phyloP scores from a whole-genome alignment of 2,329 filamentous ascomycete species.

The Mycosphaerella arachidis region DNA sequence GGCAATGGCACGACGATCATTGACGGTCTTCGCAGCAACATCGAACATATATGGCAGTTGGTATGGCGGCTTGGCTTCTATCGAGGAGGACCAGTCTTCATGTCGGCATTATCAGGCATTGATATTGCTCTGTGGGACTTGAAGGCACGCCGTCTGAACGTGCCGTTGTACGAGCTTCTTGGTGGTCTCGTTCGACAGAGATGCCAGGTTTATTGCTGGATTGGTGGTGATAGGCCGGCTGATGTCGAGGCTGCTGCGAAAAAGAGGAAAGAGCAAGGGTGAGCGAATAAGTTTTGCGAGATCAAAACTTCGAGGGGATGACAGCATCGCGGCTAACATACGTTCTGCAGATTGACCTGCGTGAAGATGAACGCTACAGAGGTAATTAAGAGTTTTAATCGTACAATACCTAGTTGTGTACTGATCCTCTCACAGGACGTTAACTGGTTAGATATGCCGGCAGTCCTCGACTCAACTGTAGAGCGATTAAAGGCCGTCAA shows the following conservation, averaged over 20 bases:
- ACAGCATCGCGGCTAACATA: too few species aligned
- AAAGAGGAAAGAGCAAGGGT: conserved; percentile 48
- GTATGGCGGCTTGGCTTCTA: conserved; percentile 68
- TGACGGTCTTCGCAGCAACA: conserved; percentile 57
- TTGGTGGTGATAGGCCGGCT: conserved; percentile 66
- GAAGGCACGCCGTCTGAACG: conserved; percentile 59
- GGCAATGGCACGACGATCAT: neutral
- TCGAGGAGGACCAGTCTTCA: conserved; percentile 72
- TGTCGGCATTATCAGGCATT: conserved; percentile 72
- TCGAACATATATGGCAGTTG: conserved; percentile 76
- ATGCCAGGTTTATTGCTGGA: conserved; percentile 72
- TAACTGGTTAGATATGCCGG: conserved; percentile 70
- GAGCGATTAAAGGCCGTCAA: conserved; percentile 66
- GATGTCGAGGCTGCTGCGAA: conserved; percentile 56
- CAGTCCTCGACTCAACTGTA: conserved; percentile 58
- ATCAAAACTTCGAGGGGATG: conserved; percentile 49
- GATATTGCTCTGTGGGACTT: conserved; percentile 79
- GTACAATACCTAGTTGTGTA: too few species aligned
- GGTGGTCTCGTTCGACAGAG: conserved; percentile 69
- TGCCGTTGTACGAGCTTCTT: conserved; percentile 68
- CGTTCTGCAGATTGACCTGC: conserved; percentile 45
- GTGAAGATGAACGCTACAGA: conserved; percentile 80
- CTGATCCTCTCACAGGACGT: conserved; percentile 45
- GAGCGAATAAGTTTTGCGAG: conserved; percentile 31
- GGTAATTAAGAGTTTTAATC: too few species aligned